Evolutionary conservation across 345 rosid species (phyloP).

Genomic region (Hirschfeldia incana): DNA sequence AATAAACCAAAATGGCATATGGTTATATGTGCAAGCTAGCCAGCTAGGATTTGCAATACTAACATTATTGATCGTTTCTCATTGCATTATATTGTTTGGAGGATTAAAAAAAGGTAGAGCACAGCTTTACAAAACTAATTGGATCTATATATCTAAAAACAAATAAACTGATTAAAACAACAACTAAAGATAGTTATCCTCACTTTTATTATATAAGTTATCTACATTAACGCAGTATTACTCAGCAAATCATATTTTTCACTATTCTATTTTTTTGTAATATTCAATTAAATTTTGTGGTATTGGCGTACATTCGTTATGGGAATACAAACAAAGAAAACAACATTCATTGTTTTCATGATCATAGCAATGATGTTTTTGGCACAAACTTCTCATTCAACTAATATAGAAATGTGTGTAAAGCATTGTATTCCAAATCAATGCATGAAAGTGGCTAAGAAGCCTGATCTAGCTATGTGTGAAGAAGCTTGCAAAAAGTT

Average conservation of each 20-base stretch:
- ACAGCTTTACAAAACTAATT: neutral
- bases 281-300: neutral
- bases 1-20: constrained; percentile 2
- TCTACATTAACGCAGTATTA: neutral
- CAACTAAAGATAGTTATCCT: neutral
- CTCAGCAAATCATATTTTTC: neutral
- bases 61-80: neutral
- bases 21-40: neutral
- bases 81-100: neutral
- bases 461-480: neutral
- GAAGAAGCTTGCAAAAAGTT: neutral
- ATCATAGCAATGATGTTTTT: neutral
- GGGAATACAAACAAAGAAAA: neutral
- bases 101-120: neutral
- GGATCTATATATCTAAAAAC: neutral
- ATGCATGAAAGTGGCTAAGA: neutral
- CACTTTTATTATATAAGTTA: constrained; percentile 2
- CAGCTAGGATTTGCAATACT: neutral
- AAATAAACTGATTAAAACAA: neutral
- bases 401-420: neutral
- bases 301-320: neutral
- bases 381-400: neutral
- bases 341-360: neutral
- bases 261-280: neutral
- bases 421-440: neutral